Evolutionary conservation across 2,329 filamentous ascomycete species (phyloP), one percentile per base, ranked within the genome.

Genomic region (Geosmithia putterillii): DNA sequence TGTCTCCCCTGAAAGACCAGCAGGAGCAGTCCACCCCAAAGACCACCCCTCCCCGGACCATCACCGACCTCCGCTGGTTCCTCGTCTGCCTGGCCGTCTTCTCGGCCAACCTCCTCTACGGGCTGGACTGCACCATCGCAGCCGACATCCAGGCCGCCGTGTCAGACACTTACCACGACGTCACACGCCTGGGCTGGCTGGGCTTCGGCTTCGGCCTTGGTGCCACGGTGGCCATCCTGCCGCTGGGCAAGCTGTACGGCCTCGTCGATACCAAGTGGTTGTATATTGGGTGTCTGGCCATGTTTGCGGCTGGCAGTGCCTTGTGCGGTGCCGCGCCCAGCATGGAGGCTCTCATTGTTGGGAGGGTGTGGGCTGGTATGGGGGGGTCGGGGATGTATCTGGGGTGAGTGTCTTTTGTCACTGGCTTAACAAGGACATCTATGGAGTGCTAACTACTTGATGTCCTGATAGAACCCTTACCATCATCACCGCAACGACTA

Each of bases 111-210:
- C 48, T 67, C 20, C 62, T 70, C 4, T 68, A 69, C 47, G 58
- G 59, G 10, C 54, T 68, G 23, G 63, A 67, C 52, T 69, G 62
- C 38, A 74, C 69, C 2, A 67, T 74, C 38, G 59, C 67, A 0
- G 70, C 69, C 20, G 63, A 67, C 49, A 58, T 73, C n/a, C 28
- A 38, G 37, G 18, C 37, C 37, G 37, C 37, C 18, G 4, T 38
- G 17, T 12, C 21, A 12, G 17, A 38, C 2, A 25, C 23, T 10
- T 25, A 25, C 23, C 7, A 10, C 7, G 23, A 25, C 23, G 10
- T 25, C 23, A 25, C 23, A 25, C 23, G 23, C 10, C 37, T 39
- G 17, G 37, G 37, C 14, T 40, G 39, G 39, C 39, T 40, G 4
- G 48, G 46, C 5, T 45, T 48, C 2, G 48, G 47, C 6, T 52